These are phyloP conservation scores for Myxozyma sirexii DNA, from an alignment of 805 yeast genomes.

Conservation along the genomic window DNA sequence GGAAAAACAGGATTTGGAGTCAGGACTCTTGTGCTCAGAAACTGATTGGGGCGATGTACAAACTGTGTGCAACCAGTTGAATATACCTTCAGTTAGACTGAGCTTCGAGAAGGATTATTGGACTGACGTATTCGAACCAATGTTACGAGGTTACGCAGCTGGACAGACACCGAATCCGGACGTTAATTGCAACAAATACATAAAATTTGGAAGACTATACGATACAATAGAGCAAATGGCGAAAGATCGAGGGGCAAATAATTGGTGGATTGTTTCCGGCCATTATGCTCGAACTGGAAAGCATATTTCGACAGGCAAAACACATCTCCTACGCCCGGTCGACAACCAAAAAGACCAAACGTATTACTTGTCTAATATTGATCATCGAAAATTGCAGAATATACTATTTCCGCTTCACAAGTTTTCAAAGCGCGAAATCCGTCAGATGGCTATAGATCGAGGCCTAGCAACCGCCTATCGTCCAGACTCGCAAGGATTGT, in stretches of 20 bases:
- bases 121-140: slow-evolving; percentile 89
- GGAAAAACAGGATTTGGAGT: slow-evolving; percentile 13
- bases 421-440: slow-evolving; percentile 69
- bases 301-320: slow-evolving; percentile 41
- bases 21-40: slow-evolving; percentile 53
- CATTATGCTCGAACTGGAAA: slow-evolving; percentile 43
- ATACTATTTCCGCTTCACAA: slow-evolving; percentile 82
- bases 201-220: slow-evolving; percentile 82
- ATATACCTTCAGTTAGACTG: slow-evolving; percentile 72
- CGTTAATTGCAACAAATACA: slow-evolving; percentile 77
- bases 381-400: slow-evolving; percentile 49
- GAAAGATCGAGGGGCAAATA: slow-evolving; percentile 34
- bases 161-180: slow-evolving; percentile 97
- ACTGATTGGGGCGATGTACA: slow-evolving; percentile 86
- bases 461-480: slow-evolving; percentile 67
- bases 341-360: slow-evolving; percentile 81
- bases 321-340: slow-evolving; percentile 59
- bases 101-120: slow-evolving; percentile 91
- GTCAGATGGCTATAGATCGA: slow-evolving; percentile 62
- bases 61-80: slow-evolving; percentile 58
- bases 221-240: slow-evolving; percentile 50
- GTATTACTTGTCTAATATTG: slow-evolving; percentile 77
- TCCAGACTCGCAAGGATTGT: slow-evolving; percentile 92
- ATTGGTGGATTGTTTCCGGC: slow-evolving; percentile 88
- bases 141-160: slow-evolving; percentile 67